Evolutionary conservation across 345 rosid genomes (phyloP), one percentile per base, ranked within the genome.

Genomic region (Euphorbia lathyris): DNA sequence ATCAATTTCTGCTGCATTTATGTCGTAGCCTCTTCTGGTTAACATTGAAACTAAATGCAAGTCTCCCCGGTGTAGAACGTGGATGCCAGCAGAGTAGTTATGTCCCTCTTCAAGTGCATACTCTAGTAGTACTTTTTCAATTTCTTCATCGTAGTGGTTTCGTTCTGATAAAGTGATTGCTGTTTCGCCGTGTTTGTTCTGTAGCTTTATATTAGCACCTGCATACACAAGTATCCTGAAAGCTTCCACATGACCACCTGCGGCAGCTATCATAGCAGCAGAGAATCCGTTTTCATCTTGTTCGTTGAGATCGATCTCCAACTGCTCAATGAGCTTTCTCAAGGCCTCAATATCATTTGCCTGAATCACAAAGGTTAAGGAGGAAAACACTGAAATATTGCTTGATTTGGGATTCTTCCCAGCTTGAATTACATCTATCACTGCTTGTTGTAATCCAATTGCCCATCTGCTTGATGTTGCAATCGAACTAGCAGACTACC

Each of bases 111-210:
- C 96, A 2, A 92, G 90, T 22, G 94, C 91, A 63, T 80, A 89
- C 69, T 90, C 94, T 14, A 95, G 91, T 94, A 92, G 84, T 73
- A 92, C 98, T 79, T 87, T 92, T 87, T 92, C 99, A 13, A 95
- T 80, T 59, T 74, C 73, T 77, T 92, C 90, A 0, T 86, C 85
- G 14, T 85, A 73, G 34, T 81, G 89, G 71, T 84, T 90, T 70
- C 76, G 69, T 57, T 86, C 86, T 4, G 97, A 86, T 45, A 95
- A 69, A 48, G 83, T 81, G 32, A 88, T 81, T 26, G 96, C 98
- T 16, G 90, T 88, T 70, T 88, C 78, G 0, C 94, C 94, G 5
- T 79, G 78, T 72, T 84, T 87, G 83, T 87, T 95, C 4, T 52
- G 48, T 3, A 95, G 88, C 81, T 86, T 87, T 23, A 95, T 83